Evolutionary conservation across 306 rosid genomes (phyloP).

Genomic region (Prosopis cineraria): DNA sequence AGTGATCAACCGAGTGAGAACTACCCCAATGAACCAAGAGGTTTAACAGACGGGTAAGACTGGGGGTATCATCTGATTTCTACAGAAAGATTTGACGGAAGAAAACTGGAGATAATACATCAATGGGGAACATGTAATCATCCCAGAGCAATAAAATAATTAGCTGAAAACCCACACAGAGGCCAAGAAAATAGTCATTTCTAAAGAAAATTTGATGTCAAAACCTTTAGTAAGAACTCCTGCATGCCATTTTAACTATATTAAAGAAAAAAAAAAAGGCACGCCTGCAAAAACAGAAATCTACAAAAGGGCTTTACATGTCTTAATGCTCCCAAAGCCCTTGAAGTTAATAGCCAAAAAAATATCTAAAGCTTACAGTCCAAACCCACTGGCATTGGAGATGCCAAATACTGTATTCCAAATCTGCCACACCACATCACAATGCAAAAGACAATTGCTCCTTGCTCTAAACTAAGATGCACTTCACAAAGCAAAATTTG

Average conservation of each 20-base stretch:
- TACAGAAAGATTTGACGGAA: neutral
- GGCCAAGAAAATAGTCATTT: neutral
- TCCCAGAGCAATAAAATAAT: neutral
- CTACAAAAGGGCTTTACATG: neutral
- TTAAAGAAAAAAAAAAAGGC: neutral
- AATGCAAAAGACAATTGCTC: neutral
- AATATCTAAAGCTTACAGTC: neutral
- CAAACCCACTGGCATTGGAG: neutral
- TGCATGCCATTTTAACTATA: neutral
- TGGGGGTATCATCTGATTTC: neutral
- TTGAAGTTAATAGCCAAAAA: neutral
- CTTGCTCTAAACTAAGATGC: neutral
- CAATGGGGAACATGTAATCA: neutral
- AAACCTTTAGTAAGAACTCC: neutral
- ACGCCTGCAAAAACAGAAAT: neutral
- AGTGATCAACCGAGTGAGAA: neutral
- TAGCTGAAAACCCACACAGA: neutral
- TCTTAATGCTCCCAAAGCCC: neutral
- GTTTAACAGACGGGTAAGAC: neutral
- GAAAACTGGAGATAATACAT: neutral
- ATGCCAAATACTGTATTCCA: neutral
- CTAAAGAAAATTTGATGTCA: neutral
- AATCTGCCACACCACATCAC: neutral
- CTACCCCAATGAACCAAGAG: neutral
- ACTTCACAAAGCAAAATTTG: neutral